Percentiles rank a stretch among this genome's conserved stretches.
Evolutionary conservation across 192 early-diverging fungal species (phyloP).

Genomic region (Geranomyces michiganensis): DNA sequence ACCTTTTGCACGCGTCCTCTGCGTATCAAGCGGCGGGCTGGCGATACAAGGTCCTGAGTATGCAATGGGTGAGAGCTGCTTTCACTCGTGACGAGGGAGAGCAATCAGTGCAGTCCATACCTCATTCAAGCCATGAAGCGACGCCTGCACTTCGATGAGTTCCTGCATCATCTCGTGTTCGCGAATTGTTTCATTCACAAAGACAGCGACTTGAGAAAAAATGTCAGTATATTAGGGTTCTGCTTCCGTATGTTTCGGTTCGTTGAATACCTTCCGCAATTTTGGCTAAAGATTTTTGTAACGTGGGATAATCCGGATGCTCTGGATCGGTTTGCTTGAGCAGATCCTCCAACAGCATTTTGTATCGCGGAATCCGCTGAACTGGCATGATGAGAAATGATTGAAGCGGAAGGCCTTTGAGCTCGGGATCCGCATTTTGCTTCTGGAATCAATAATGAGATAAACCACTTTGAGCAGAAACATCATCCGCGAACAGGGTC

Average conservation of each 20-base stretch:
- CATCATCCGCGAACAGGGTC: neutral
- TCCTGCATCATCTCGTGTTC: constrained; percentile 75
- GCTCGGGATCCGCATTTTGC: constrained; percentile 53
- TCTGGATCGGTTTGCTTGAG: constrained; percentile 61
- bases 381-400: constrained; percentile 85
- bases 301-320: constrained; percentile 76
- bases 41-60: constrained; percentile 61
- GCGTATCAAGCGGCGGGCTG: constrained; percentile 70
- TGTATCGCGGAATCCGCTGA: constrained; percentile 86
- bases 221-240: neutral
- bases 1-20: constrained; percentile 65
- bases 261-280: constrained; percentile 45
- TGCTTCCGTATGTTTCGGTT: no score
- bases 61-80: no score
- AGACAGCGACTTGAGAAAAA: constrained; percentile 56
- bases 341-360: constrained; percentile 51
- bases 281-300: constrained; percentile 65
- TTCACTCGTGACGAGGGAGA: constrained; percentile 19
- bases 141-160: constrained; percentile 72
- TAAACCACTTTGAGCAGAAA: no score
- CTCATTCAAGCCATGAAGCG: constrained; percentile 63
- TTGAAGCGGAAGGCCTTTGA: constrained; percentile 70
- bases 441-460: constrained; percentile 33
- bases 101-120: no score
- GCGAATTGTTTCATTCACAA: constrained; percentile 80